phyloP scores from a whole-genome alignment of 2,329 filamentous ascomycete species.

The Tolypocladium sp. region DNA sequence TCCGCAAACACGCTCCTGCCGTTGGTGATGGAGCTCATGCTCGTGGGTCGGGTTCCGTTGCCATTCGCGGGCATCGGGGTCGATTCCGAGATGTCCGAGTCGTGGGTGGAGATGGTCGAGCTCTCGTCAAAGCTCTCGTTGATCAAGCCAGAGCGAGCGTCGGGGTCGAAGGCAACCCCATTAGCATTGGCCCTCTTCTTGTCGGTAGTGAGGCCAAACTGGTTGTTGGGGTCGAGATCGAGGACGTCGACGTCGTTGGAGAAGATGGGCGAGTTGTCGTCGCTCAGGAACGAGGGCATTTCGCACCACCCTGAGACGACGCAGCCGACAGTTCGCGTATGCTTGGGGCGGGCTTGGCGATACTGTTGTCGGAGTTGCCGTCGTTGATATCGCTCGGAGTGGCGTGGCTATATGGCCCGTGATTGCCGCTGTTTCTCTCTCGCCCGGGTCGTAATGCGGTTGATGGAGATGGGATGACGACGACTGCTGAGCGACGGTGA shows the following conservation, averaged over 20 bases:
- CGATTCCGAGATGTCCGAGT: conserved; percentile 40
- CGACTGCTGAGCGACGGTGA: neutral
- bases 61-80: conserved; percentile 33
- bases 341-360: neutral
- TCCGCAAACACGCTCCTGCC: conserved; percentile 33
- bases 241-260: conserved; percentile 32
- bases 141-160: conserved; percentile 33
- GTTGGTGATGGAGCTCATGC: conserved; percentile 51
- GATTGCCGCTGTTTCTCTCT: neutral
- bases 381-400: neutral
- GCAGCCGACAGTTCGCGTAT: neutral
- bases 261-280: conserved; percentile 33
- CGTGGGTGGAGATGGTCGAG: conserved; percentile 43
- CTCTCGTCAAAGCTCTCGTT: conserved; percentile 46
- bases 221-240: conserved; percentile 31
- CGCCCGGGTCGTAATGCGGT: neutral
- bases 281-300: conserved; percentile 47
- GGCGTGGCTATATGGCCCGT: neutral
- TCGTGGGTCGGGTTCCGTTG: conserved; percentile 35
- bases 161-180: conserved; percentile 25
- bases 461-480: neutral
- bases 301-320: conserved; percentile 10
- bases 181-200: conserved; percentile 27
- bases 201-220: conserved; percentile 22
- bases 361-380: neutral